Evolutionary conservation across 2,329 filamentous ascomycete species (phyloP).

Genomic region (Xylariaceae sp.): DNA sequence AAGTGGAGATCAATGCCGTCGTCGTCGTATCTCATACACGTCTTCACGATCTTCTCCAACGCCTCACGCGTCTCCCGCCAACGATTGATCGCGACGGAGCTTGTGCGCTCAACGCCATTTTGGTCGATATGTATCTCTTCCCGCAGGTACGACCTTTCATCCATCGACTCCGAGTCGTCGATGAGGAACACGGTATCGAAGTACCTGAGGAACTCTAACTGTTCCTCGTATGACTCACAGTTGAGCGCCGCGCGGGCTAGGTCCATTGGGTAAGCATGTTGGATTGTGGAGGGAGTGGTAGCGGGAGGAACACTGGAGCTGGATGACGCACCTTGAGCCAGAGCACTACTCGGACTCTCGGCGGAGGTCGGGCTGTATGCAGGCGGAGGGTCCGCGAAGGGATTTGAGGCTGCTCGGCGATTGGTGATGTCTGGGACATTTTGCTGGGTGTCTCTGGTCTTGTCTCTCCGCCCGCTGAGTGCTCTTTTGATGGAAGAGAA

Average conservation of each 20-base stretch:
- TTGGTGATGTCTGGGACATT: not conserved
- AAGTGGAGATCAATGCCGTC: constrained; percentile 93
- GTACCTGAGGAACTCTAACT: constrained; percentile 62
- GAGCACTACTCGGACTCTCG: not conserved
- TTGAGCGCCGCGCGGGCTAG: not conserved
- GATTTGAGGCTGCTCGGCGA: constrained; percentile 5
- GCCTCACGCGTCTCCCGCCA: constrained; percentile 75
- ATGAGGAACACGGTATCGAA: constrained; percentile 92
- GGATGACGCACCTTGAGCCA: constrained; percentile 1
- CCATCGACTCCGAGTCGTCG: constrained; percentile 90
- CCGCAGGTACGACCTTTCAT: constrained; percentile 34
- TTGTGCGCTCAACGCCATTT: not conserved
- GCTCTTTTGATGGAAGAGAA: constrained; percentile 12
- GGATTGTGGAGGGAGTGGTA: not conserved
- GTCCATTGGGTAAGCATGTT: constrained; percentile 6
- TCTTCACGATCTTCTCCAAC: constrained; percentile 71
- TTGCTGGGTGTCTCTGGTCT: constrained; percentile 1
- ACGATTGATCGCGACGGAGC: not conserved
- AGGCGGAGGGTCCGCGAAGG: constrained; percentile 20
- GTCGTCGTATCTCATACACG: constrained; percentile 74
- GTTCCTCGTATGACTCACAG: constrained; percentile 17
- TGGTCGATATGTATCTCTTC: not conserved
- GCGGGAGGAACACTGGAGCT: not conserved
- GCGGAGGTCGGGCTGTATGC: constrained; percentile 15
- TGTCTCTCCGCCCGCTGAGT: constrained; percentile 7